A percentile compares a stretch with the other conserved stretches of the same genome.
These are phyloP conservation scores for Aspergillus sp. DNA, from an alignment of 2,329 filamentous ascomycete species.

Conservation along the genomic window DNA sequence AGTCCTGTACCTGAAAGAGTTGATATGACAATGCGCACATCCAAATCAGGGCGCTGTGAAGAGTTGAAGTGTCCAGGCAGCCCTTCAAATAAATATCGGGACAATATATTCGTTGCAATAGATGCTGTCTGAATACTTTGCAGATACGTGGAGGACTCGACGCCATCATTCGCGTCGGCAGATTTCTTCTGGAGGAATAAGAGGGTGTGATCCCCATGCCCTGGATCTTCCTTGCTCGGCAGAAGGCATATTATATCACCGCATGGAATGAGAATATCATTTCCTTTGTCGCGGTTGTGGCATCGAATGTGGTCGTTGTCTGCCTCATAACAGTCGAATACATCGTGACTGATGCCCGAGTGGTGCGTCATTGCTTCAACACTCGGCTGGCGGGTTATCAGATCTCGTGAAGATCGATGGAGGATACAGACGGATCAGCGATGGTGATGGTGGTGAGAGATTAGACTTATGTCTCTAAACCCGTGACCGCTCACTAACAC, in stretches of 20 bases:
- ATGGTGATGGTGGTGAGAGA: too few relatives aligned
- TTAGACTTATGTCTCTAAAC: too few relatives aligned
- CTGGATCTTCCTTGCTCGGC: conserved; percentile 2
- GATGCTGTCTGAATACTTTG: conserved; percentile 14
- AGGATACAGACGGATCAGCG: not conserved
- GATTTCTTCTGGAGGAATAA: conserved; percentile 19
- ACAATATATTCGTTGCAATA: conserved; percentile 16
- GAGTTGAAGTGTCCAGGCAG: conserved; percentile 20
- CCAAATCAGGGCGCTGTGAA: conserved; percentile 3
- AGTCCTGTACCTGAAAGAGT: conserved; percentile 62
- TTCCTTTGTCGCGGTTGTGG: conserved; percentile 4
- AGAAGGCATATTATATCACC: conserved; percentile 26
- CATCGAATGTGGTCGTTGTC: conserved; percentile 17
- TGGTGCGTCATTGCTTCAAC: not conserved
- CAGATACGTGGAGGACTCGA: conserved; percentile 10
- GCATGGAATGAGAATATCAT: conserved; percentile 14
- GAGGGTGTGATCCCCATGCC: conserved; percentile 15
- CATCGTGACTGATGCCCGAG: not conserved
- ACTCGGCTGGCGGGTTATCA: not conserved
- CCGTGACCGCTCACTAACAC: too few relatives aligned
- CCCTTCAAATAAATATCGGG: conserved; percentile 13
- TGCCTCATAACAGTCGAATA: not conserved
- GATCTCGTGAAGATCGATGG: not conserved
- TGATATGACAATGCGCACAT: conserved; percentile 64
- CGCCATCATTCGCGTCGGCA: not conserved